Base-by-base conservation (phyloP, 1,284 basidiomycete species). In the Ceratobasidium sp. region DNA sequence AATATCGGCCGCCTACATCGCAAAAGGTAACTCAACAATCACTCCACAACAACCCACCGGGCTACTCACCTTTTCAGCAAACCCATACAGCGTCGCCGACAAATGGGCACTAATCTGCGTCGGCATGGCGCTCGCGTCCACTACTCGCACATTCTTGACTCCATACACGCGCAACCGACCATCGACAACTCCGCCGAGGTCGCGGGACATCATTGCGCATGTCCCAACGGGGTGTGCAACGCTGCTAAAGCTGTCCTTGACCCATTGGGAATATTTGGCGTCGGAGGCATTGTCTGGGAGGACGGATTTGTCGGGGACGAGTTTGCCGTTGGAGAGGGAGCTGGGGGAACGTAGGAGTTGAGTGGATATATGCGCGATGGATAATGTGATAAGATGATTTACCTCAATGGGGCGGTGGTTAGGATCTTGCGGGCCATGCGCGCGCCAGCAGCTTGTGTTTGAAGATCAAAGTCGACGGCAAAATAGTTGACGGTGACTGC, bases 401-500 rank as follows among this genome's bases (percentile, higher is more conserved):
- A 81, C 77, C 41, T 57, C 46, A 81, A 81, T 2, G 88, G 88
- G 23, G 85, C 80, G 27, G 83, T 86, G 30, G 83, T 83, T 57
- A 90, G 82, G 33, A 89, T 85, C 67, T 83, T 84, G n/a, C 88
- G 85, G 0, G 87, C 82, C 16, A 89, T 83, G 1, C 87, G 85
- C 0, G 87, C 86, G 30, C 86, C 86, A 20, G 87, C 88, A 35
- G 88, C 84, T 80, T 90, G 89, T 14, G 88, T 84, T 76, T 87
- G 84, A 52, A 89, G 82, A 80, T 90, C 89, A 77, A 87, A 85
- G 71, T 86, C 85, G 50, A 87, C 84, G 78, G 83, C 82, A 82
- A 89, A 90, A 81, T 87, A 89, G 81, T 89, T 89, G 55, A 88
- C 87, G 27, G 83, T 85, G 77, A 88, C 84, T 12, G 83, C 78